Conservation (phyloP, 1,284 basidiomycete genomes). For the Cerrena zonata region DNA sequence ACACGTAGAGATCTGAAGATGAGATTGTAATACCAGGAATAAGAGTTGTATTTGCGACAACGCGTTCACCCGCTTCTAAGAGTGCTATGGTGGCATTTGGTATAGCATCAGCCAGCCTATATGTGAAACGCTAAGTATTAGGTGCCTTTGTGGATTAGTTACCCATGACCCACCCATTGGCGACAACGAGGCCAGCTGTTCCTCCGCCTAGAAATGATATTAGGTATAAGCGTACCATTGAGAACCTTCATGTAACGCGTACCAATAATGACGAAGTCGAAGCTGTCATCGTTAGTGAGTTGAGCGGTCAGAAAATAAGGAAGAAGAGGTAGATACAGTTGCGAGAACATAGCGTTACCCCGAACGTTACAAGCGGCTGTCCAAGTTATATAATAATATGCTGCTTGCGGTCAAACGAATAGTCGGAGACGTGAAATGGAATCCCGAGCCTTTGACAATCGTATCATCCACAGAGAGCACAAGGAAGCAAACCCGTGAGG, state of each 20-base stretch:
- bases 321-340: too few species aligned
- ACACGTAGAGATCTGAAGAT: background rate
- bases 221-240: background rate
- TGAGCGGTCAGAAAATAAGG: too few species aligned
- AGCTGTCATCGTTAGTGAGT: too few species aligned
- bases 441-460: too few species aligned
- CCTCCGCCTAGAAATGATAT: background rate
- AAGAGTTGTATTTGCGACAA: slow-evolving; percentile 26
- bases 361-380: too few species aligned
- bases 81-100: slow-evolving; percentile 29
- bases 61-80: slow-evolving; percentile 32
- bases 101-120: slow-evolving; percentile 22
- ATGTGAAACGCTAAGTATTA: slow-evolving; percentile 21
- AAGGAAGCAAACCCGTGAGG: too few species aligned
- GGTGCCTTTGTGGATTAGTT: slow-evolving; percentile 6
- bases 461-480: too few species aligned
- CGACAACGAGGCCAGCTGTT: background rate
- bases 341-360: too few species aligned
- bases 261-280: slow-evolving; percentile 9
- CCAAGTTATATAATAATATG: too few species aligned
- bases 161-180: background rate
- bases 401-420: too few species aligned
- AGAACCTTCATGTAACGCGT: background rate
- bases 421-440: too few species aligned
- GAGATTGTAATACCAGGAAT: background rate